phyloP scores from a whole-genome alignment of 2,329 filamentous ascomycete species.

The Cadophora gregata region DNA sequence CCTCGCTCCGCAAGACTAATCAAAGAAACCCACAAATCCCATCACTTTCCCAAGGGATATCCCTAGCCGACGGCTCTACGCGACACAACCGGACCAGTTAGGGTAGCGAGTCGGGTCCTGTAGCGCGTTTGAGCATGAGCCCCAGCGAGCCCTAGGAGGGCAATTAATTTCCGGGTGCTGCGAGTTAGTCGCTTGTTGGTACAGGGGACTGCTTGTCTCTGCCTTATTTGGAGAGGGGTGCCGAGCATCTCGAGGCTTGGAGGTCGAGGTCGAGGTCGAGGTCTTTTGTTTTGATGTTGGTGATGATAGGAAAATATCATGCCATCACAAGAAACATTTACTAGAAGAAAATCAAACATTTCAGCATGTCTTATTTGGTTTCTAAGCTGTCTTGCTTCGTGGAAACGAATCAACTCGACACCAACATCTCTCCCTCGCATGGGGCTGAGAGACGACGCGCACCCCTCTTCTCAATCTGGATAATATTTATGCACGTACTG shows the following conservation, averaged over 20 bases:
- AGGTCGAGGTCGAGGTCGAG: background rate
- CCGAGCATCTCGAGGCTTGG: background rate
- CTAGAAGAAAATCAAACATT: background rate
- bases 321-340: background rate
- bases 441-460: background rate
- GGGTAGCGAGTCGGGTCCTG: background rate
- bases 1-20: background rate
- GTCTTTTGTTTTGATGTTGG: background rate
- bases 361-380: background rate
- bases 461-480: conserved; percentile 5
- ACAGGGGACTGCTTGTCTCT: background rate
- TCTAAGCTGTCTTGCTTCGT: background rate
- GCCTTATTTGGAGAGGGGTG: background rate
- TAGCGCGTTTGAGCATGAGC: conserved; percentile 1
- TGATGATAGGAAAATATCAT: background rate
- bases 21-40: background rate
- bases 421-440: background rate
- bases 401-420: background rate
- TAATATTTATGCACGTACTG: conserved; percentile 6
- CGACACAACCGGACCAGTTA: background rate
- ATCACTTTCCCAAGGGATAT: background rate
- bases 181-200: background rate
- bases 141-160: background rate
- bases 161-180: background rate
- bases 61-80: background rate